A percentile compares a stretch with the other conserved stretches of the same genome.
Conservation (phyloP, 148 eudicot genomes). For the Cornus florida region DNA sequence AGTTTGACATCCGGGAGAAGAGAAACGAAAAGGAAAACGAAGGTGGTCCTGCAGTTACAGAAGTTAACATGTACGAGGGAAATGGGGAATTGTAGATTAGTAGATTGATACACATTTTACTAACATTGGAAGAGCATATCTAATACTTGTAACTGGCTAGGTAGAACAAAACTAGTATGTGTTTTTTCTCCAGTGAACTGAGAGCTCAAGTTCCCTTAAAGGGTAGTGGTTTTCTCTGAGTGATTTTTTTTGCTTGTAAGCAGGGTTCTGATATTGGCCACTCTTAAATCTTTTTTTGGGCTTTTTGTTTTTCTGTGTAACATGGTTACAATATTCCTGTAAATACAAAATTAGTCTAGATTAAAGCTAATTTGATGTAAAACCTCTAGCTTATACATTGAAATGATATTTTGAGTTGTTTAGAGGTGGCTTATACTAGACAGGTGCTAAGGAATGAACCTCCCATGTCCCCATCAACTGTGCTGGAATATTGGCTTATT, state of each 20-base stretch:
- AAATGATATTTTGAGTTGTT: background rate
- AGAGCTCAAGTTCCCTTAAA: too few relatives aligned
- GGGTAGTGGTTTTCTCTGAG: too few relatives aligned
- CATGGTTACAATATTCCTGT: background rate
- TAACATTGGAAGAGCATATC: background rate
- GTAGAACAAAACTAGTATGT: background rate
- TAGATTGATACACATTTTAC: background rate
- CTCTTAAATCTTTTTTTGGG: background rate
- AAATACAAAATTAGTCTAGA: background rate
- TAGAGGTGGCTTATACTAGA: too few relatives aligned
- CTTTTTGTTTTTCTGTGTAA: background rate
- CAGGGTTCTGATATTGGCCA: background rate
- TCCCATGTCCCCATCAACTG: background rate
- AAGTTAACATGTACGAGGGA: background rate
- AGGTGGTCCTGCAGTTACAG: constrained; percentile 1
- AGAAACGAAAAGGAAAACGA: constrained; percentile 12
- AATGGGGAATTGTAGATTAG: background rate
- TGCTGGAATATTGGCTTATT: too few relatives aligned
- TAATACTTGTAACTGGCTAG: background rate
- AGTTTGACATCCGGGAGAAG: constrained; percentile 14
- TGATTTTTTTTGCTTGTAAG: background rate
- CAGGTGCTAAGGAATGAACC: too few relatives aligned
- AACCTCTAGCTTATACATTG: too few relatives aligned
- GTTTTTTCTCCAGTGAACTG: too few relatives aligned
- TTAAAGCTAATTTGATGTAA: background rate